These are phyloP conservation scores for Aspergillus phoenicis DNA, from an alignment of 2,329 filamentous ascomycete species.

Conservation along the genomic window DNA sequence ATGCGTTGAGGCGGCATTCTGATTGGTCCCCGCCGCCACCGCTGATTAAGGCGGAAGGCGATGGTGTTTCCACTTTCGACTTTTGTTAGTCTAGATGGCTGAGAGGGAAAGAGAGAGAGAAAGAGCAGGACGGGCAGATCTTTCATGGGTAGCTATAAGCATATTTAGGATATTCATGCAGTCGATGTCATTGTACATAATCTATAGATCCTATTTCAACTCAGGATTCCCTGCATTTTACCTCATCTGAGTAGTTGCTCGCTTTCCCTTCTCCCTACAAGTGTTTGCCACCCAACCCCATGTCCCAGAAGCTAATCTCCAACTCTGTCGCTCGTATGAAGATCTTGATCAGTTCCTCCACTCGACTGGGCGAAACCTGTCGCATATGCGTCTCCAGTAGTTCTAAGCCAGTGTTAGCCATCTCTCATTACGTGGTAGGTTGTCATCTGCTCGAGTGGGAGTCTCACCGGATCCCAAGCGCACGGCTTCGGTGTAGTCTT, in stretches of 20 bases:
- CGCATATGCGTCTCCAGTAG: slow-evolving; percentile 74
- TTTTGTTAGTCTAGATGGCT: too few relatives aligned
- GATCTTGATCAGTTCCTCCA: slow-evolving; percentile 81
- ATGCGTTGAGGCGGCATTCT: slow-evolving; percentile 8
- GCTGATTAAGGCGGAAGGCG: neutral
- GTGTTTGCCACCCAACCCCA: slow-evolving; percentile 52
- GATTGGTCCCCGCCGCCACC: slow-evolving; percentile 2
- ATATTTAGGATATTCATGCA: too few relatives aligned
- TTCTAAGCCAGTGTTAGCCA: slow-evolving; percentile 48
- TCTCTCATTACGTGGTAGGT: neutral
- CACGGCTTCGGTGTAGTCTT: slow-evolving; percentile 76
- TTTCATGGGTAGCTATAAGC: too few relatives aligned
- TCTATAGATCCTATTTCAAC: neutral
- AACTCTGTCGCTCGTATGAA: slow-evolving; percentile 85
- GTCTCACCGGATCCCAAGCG: slow-evolving; percentile 66
- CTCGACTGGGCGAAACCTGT: slow-evolving; percentile 70
- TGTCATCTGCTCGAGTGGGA: neutral
- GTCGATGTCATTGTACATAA: neutral
- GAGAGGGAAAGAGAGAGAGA: too few relatives aligned
- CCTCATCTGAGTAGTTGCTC: neutral
- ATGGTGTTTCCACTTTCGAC: neutral
- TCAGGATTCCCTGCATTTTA: neutral
- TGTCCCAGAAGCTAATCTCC: slow-evolving; percentile 76
- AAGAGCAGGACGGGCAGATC: too few relatives aligned
- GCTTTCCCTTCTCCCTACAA: slow-evolving; percentile 9